Conservation (phyloP, 2,329 filamentous ascomycete genomes). For the Fusarium setosum region DNA sequence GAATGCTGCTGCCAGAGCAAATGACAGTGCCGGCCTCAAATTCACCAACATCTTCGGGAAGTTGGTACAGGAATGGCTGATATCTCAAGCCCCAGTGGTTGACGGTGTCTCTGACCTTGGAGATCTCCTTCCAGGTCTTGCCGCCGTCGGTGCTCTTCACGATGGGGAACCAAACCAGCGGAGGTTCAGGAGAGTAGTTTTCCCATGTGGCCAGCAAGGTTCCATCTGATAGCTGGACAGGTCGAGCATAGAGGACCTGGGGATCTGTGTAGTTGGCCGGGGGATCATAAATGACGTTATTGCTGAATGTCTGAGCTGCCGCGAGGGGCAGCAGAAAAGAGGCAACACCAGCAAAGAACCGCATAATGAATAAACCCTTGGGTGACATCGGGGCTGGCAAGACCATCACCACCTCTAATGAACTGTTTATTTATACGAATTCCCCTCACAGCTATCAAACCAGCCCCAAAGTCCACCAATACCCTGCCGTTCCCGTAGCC, state of each 20-base stretch:
- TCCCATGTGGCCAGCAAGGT: constrained; percentile 65
- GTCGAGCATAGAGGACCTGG: constrained; percentile 57
- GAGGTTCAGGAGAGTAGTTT: constrained; percentile 67
- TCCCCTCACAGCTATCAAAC: neutral
- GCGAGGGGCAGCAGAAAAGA: constrained; percentile 28
- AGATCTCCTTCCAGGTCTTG: constrained; percentile 71
- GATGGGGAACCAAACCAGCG: constrained; percentile 65
- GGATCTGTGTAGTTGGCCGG: constrained; percentile 55
- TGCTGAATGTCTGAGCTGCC: constrained; percentile 34
- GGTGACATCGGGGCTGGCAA: constrained; percentile 6
- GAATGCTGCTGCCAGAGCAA: constrained; percentile 69
- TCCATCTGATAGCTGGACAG: constrained; percentile 57
- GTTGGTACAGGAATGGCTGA: constrained; percentile 75
- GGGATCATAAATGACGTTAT: constrained; percentile 55
- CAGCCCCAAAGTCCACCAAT: constrained; percentile 2
- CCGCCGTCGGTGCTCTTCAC: constrained; percentile 65
- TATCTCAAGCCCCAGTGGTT: constrained; percentile 75
- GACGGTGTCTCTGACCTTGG: constrained; percentile 70
- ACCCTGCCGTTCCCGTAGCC: constrained; percentile 4
- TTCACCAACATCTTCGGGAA: constrained; percentile 67
- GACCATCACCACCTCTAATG: neutral
- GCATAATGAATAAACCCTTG: constrained; percentile 20
- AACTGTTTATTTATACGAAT: constrained; percentile 17
- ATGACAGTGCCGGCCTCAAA: constrained; percentile 73
- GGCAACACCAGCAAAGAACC: constrained; percentile 20